These are phyloP conservation scores for Arthroderma sp. DNA, from an alignment of 2,329 filamentous ascomycete genomes.

Conservation along the genomic window DNA sequence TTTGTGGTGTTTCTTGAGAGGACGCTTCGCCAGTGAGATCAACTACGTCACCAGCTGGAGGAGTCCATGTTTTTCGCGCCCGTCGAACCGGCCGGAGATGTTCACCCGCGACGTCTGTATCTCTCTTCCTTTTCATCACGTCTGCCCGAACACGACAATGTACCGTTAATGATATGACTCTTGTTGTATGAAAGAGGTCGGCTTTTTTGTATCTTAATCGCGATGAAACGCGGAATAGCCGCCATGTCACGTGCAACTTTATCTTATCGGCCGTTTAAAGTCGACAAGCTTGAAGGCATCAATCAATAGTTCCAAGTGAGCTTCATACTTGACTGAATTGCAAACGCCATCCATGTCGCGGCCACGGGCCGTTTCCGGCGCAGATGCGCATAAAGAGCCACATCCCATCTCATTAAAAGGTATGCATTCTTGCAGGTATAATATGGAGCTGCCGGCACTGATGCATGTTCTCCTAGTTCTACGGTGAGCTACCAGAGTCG, in stretches of 20 bases:
- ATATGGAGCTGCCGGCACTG: slow-evolving; percentile 17
- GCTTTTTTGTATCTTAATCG: neutral
- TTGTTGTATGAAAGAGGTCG: no score
- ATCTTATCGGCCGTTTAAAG: neutral
- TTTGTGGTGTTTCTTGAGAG: neutral
- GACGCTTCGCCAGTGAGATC: neutral
- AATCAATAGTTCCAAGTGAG: neutral
- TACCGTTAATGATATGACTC: no score
- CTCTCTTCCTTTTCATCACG: neutral
- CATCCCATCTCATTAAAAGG: slow-evolving; percentile 68
- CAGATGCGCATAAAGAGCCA: slow-evolving; percentile 52
- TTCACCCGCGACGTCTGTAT: neutral
- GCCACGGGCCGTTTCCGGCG: slow-evolving; percentile 31
- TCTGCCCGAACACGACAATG: neutral
- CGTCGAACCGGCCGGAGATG: neutral
- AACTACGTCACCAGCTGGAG: neutral
- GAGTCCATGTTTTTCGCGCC: neutral
- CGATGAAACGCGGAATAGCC: neutral
- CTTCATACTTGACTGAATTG: neutral
- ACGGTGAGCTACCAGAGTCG: slow-evolving; percentile 24
- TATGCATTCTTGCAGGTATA: slow-evolving; percentile 17
- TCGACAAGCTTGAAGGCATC: neutral
- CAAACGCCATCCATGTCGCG: slow-evolving; percentile 28
- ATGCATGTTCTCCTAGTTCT: slow-evolving; percentile 22
- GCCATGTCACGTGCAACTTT: neutral